Evolutionary conservation across 306 rosid genomes (phyloP), one percentile per base, ranked within the genome.

Genomic region (Vigna mungo): DNA sequence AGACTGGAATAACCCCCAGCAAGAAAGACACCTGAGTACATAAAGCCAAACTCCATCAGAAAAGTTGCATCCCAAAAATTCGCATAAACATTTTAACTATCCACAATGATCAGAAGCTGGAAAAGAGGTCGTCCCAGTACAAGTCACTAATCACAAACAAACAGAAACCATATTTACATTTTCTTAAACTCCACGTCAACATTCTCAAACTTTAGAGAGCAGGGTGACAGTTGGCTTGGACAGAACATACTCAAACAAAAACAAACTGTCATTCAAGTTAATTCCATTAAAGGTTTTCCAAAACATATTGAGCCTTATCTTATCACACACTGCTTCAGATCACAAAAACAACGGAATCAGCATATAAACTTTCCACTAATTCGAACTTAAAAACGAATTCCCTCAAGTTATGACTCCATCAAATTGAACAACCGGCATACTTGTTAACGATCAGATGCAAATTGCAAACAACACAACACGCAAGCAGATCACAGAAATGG

Each of bases 1-100:
- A 91, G 75, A 92, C 76, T 23, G 98, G 99, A 85, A 96, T 86
- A 77, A 89, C 71, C 21, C 98, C 98, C 76, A 96, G 87, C 85
- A 92, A 83, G 81, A 96, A 89, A 3, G 98, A 92, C 87, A 96
- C 96, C 99, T 96, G 86, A 85, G 41, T 14, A 36, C 77, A 83
- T 70, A 79, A 83, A 63, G 54, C 43, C 75, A 81, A 81, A 63
- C 63, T 58, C 84, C 82, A 84, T 74, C 72, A 80, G 55, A 74
- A 52, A 75, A 60, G 18, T 44, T 21, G 4, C 39, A 32, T 53
- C 55, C 32, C 27, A 78, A 77, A 74, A 39, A 64, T 13, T 23
- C 81, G 32, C 82, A 75, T 65, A 27, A 58, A 56, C n/a, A 64
- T 1, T 30, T 5, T n/a, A 81, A 47, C 34, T 46, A 27, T 60